phyloP scores from a whole-genome alignment of 169 alveolate genomes.

The Eimeria necatrix region DNA sequence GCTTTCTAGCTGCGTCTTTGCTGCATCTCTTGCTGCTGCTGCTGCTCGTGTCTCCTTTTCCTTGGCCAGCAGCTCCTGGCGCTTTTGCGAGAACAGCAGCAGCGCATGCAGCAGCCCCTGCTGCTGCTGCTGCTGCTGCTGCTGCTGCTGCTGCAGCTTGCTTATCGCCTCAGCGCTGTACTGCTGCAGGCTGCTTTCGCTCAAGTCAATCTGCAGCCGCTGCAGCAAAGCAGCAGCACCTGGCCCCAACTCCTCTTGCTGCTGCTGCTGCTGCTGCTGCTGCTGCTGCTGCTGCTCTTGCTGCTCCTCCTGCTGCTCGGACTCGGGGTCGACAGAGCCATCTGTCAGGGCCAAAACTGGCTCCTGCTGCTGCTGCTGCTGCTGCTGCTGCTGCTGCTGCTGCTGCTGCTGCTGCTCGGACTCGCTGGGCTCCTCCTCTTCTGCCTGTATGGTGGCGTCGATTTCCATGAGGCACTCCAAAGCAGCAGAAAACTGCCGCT shows the following conservation, averaged over 20 bases:
- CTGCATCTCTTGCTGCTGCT: not conserved
- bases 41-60: slow-evolving; percentile 10
- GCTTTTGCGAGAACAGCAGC: slow-evolving; percentile 32
- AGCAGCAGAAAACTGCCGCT: not conserved
- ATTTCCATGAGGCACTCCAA: not conserved
- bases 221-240: not conserved
- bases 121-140: slow-evolving; percentile 17
- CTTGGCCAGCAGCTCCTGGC: not conserved
- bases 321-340: not conserved
- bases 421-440: slow-evolving; percentile 5
- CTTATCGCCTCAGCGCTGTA: not conserved
- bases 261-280: not conserved
- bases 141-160: slow-evolving; percentile 12
- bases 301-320: not conserved
- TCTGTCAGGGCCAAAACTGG: not conserved
- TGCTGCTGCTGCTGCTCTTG: not conserved
- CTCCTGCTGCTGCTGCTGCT: slow-evolving; percentile 54
- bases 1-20: not conserved
- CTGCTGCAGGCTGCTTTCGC: not conserved
- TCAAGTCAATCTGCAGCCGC: not conserved
- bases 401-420: slow-evolving; percentile 31
- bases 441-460: not conserved
- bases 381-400: slow-evolving; percentile 29
- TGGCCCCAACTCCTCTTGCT: not conserved
- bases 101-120: slow-evolving; percentile 35